phyloP scores from a whole-genome alignment of 2,329 filamentous ascomycete genomes.

The Diaporthe velutina region DNA sequence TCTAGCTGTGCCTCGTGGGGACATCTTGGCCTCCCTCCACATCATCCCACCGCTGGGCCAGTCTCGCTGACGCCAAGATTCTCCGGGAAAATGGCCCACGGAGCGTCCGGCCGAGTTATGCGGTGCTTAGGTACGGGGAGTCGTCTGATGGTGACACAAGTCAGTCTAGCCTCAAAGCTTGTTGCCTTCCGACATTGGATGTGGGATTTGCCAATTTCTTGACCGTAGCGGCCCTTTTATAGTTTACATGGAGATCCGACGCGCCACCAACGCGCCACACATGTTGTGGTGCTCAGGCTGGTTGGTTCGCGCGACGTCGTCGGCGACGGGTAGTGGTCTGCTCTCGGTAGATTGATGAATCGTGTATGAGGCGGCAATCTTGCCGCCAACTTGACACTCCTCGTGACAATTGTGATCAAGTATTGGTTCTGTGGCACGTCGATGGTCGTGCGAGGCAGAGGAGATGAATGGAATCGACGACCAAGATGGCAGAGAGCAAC shows the following conservation, averaged over 20 bases:
- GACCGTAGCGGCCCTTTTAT: background rate
- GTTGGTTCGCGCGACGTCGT: background rate
- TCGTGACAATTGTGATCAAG: too few species aligned
- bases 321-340: background rate
- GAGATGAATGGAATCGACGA: background rate
- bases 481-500: too few species aligned
- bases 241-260: background rate
- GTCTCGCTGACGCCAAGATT: background rate
- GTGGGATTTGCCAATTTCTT: background rate
- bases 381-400: background rate
- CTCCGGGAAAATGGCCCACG: background rate
- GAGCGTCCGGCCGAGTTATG: background rate
- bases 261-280: background rate
- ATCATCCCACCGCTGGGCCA: background rate
- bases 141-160: background rate
- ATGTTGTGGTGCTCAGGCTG: background rate
- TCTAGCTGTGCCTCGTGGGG: background rate
- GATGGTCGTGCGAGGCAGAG: background rate
- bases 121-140: background rate
- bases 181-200: background rate
- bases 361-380: too few species aligned
- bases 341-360: background rate
- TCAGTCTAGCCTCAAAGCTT: constrained; percentile 8
- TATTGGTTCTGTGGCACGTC: too few species aligned
- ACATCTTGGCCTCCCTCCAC: constrained; percentile 15